Evolutionary conservation across 2,329 filamentous ascomycete genomes (phyloP).

Genomic region (Monosporascus sp.): DNA sequence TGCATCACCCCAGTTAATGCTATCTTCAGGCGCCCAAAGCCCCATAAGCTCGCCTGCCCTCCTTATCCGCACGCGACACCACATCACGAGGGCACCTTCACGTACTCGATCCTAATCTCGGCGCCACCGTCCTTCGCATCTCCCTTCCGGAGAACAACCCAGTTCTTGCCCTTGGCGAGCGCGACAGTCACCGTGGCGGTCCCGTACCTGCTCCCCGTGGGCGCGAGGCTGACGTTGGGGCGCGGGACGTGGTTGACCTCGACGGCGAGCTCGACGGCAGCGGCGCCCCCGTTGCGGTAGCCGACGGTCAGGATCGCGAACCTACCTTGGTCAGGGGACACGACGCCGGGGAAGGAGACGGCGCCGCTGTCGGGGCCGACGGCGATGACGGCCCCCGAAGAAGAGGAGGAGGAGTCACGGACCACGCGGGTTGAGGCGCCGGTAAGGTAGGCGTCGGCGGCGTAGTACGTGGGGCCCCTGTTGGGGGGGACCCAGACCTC

Average conservation of each 20-base stretch:
- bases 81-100: conserved; percentile 9
- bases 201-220: conserved; percentile 14
- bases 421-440: conserved; percentile 17
- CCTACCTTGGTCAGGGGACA: conserved; percentile 10
- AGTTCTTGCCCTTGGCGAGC: conserved; percentile 24
- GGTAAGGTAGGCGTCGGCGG: conserved; percentile 24
- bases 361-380: conserved; percentile 18
- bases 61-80: background rate
- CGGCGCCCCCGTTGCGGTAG: conserved; percentile 18
- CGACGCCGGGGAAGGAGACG: conserved; percentile 24
- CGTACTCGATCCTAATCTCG: conserved; percentile 18
- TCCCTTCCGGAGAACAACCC: conserved; percentile 18
- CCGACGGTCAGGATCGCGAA: conserved; percentile 11
- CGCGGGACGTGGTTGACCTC: conserved; percentile 21
- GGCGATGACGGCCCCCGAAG: conserved; percentile 18
- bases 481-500: conserved; percentile 25
- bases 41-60: too few relatives aligned
- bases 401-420: conserved; percentile 16
- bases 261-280: conserved; percentile 10
- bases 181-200: conserved; percentile 6
- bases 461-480: conserved; percentile 17
- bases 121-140: conserved; percentile 5
- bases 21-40: too few relatives aligned
- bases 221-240: conserved; percentile 10
- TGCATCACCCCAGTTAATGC: too few relatives aligned